Evolutionary conservation across 192 early-diverging fungal genomes (phyloP), one percentile per base, ranked within the genome.

Genomic region (Funneliformis geosporum): DNA sequence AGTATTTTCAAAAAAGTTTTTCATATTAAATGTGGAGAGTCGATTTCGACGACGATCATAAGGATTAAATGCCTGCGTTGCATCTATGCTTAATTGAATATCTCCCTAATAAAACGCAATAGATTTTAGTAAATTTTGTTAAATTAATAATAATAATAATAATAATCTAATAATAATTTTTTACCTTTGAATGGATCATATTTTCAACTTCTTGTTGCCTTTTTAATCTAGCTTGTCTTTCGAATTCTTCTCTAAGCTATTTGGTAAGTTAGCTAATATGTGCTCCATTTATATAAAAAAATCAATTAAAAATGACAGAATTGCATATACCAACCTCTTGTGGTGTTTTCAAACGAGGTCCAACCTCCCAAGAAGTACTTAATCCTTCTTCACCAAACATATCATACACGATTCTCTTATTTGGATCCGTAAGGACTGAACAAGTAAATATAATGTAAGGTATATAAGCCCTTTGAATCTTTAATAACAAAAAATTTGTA

Each of bases 301-400:
- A 60, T 8, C 18, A 0, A 61, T n/a, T 46, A 27, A 23, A 44
- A 65, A 64, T 27, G 64, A 47, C 16, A 27, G 28, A 28, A 72
- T 27, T 27, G 12, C 14, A 46, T 64, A 33, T 16, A 47, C 71
- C 60, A 83, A 88, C 89, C 85, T 90, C 92, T 64, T 91, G 86
- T 40, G 90, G 82, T 21, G 94, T 89, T 73, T 94, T 93, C 70
- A 91, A 81, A 60, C 85, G 88, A 60, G 88, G 85, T 18, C 94
- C 93, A 8, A 95, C 83, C 25, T 90, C 89, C 83, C 84, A 87
- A 72, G 81, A 85, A 27, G 88, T 82, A 46, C 81, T 85, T 38
- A 98, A 80, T 44, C 96, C 96, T 79, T 94, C 91, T 78, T 96
- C 95, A n/a, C 97, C 96, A 65, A 94, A 96, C 55, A 90, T 90